Evolutionary conservation across 108 stramenopile genomes (phyloP), one percentile per base, ranked within the genome.

Genomic region (Cyclotella distinguenda): DNA sequence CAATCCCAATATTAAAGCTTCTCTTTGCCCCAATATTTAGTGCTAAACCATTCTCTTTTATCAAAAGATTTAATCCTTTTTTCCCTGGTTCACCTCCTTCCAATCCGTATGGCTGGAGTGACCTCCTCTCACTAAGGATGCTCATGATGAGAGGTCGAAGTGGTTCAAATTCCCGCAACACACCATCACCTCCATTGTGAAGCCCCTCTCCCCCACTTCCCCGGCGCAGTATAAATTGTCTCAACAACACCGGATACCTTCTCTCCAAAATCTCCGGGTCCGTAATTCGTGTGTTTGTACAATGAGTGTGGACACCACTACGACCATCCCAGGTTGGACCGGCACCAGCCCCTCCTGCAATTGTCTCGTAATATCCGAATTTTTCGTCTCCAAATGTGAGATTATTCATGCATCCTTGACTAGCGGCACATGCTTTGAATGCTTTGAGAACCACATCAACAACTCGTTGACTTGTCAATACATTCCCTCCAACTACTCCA

Each of bases 401-500:
- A 69, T 99, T 99, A 74, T 98, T 98, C 99, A 99, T 99, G 74
- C 99, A 99, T 0, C 99, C 99, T 77, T 99, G 99, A 69, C 93
- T 95, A 6, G 97, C 99, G 6, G 99, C 97, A 76, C 95, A 95
- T 28, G 96, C 99, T 26, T 89, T 81, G 78, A 99, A 99, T 16
- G 97, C 96, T 43, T 80, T 77, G 36, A 99, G 81, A 8, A 99
- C 94, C 22, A 99, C 99, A 85, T 99, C 99, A 1, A 96, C 96
- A 15, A 99, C 89, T 26, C 99, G 78, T 67, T 98, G 97, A 44
- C 93, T 95, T 16, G 99, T 99, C 18, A 99, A 79, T 8, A 99
- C 99, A 68, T 99, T 99, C 10, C 99, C 99, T 13, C 97, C 99
- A 2, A 98, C 97, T 8, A 99, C 99, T 26, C 95, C 99, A 35